Base-by-base conservation (phyloP, 2,329 filamentous ascomycete genomes). In the Colletotrichum tamarilloi region DNA sequence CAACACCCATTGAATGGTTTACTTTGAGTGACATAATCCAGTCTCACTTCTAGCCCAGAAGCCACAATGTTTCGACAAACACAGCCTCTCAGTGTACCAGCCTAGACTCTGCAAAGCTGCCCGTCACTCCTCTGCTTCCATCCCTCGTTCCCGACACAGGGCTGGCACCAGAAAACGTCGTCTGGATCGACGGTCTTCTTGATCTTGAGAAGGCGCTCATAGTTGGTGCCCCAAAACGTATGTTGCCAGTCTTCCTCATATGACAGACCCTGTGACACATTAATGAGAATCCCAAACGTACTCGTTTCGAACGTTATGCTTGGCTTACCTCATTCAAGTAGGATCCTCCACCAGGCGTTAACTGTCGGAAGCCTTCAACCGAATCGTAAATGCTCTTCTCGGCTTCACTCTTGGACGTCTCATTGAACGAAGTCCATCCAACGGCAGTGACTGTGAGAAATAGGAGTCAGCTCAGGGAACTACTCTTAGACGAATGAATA, bases 281-380 rank as follows among this genome's bases (percentile, higher is more conserved):
- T 0, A 69, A 38, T 22, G 6, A 7, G 12, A 35, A 12, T 3
- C 7, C 11, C 5, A 2, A n/a, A 26, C 24, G 4, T 32, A 24
- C 6, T 6, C 9, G 19, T n/a, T 26, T 24, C 8, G 9, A 22
- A 7, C n/a, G 14, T 2, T 14, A 16, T 8, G 8, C 3, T 12
- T n/a, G 82, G 72, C 55, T 24, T 56, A 68, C 68, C 52, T 76
- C 74, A 38, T 72, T 75, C 7, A 75, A 26, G 2, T 76, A 76
- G 14, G 75, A 68, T 2, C 74, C 75, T 11, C 38, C 70, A 3
- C 55, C 60, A 4, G 75, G 74, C 2, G 64, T 35, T 4, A 74
- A 53, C 58, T 55, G 16, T 2, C 82, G 81, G 4, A 88, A 68
- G 0, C 81, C 80, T 8, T 84, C 75, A n/a, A 81, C 80, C 0